phyloP scores from a whole-genome alignment of 2,329 filamentous ascomycete genomes.

The Aspergillus quadrilineatus region DNA sequence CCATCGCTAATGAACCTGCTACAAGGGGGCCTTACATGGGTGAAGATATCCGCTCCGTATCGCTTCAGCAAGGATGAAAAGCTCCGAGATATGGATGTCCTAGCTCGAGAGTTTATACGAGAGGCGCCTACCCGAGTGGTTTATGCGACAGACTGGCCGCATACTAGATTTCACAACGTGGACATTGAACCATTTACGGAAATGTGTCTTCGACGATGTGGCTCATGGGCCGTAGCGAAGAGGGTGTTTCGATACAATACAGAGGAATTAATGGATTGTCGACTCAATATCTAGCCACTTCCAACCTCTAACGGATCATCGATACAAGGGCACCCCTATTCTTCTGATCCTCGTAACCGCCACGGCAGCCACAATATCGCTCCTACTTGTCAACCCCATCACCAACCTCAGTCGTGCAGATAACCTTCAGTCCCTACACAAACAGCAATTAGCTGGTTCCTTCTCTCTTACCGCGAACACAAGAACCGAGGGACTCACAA shows the following conservation, averaged over 20 bases:
- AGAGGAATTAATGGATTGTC: conserved; percentile 46
- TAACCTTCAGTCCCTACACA: conserved; percentile 25
- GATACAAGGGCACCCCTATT: background rate
- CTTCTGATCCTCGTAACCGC: background rate
- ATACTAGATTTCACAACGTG: conserved; percentile 60
- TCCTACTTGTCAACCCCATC: conserved; percentile 18
- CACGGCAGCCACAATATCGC: too few relatives aligned
- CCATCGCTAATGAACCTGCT: conserved; percentile 50
- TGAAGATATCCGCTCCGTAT: conserved; percentile 62
- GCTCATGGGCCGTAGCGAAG: conserved; percentile 46
- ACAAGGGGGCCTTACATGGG: conserved; percentile 50
- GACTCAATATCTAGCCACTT: background rate
- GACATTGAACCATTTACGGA: conserved; percentile 58
- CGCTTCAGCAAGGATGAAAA: conserved; percentile 50
- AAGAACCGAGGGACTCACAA: conserved; percentile 25
- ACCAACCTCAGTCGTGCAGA: conserved; percentile 28
- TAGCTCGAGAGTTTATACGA: conserved; percentile 52
- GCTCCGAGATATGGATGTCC: conserved; percentile 48
- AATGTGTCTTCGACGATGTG: conserved; percentile 55
- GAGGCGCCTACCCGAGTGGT: conserved; percentile 50
- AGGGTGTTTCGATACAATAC: conserved; percentile 58
- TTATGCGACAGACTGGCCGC: conserved; percentile 65
- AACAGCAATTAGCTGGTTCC: background rate
- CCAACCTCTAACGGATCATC: background rate
- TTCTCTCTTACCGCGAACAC: background rate